Evolutionary conservation across 371 early-diverging fungal genomes (phyloP), one percentile per base, ranked within the genome.

Genomic region (Aphelidium insulamus): DNA sequence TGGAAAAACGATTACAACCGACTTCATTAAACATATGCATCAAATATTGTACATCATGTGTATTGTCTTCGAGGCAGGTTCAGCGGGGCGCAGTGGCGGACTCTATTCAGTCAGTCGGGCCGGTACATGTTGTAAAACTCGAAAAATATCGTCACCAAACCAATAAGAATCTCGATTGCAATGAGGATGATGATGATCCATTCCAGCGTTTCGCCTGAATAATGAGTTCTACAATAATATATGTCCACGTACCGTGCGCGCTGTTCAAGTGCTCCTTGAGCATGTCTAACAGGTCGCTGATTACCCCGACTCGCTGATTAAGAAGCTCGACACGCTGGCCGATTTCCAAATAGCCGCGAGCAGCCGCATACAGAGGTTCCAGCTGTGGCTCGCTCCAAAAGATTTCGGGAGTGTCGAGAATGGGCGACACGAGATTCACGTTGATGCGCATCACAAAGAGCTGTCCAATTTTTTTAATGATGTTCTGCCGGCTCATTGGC

Each of bases 381-480:
- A 79, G 52, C 9, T 72, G 59, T 4, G 81, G 81, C 36, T 80
- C 77, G 8, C 75, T 72, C 80, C 80, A 81, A 37, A 82, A 82
- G 26, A 81, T 70, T 40, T 85, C 84, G 21, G 84, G 85, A 20
- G 73, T 72, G 44, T 83, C 81, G 38, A 82, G 54, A 11, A 80
- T 71, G 32, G 77, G 75, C 26, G 66, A 66, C 10, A 86, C 83
- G 12, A 84, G 54, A 43, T 80, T 82, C 32, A 84, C 82, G 40
- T 83, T 78, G 52, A 81, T 79, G 5, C 85, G 65, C 68, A 78
- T 72, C 34, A 76, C 73, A 47, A 79, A 82, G 26, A 82, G 48
- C 50, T 82, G 70, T 4, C 77, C 82, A 37, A 83, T 84, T 48
- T 83, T 78, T 41, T 66, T 70, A 24, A 77, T 81, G 39, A 83